Percentiles rank a stretch among this genome's conserved stretches.
Conservation (phyloP, 1,284 basidiomycete genomes). For the Schizophyllum amplum region DNA sequence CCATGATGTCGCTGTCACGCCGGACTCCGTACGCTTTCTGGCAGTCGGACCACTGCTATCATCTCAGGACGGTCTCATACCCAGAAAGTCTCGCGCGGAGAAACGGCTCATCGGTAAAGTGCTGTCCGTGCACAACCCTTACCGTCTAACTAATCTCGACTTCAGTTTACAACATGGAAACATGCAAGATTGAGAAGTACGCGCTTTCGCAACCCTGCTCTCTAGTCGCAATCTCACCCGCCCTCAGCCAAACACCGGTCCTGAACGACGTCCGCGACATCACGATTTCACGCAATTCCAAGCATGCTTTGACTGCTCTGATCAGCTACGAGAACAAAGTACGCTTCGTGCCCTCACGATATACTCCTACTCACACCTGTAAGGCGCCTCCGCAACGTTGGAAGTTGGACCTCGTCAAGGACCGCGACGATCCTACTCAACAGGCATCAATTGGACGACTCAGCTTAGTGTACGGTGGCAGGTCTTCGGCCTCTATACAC, state of each 20-base stretch:
- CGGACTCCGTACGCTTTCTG: slow-evolving; percentile 55
- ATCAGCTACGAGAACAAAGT: slow-evolving; percentile 72
- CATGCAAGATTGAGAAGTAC: slow-evolving; percentile 58
- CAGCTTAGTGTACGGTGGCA: slow-evolving; percentile 29
- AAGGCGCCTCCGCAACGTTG: slow-evolving; percentile 76
- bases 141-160: slow-evolving; percentile 2
- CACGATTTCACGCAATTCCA: slow-evolving; percentile 42
- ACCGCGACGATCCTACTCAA: slow-evolving; percentile 28
- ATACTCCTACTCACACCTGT: slow-evolving; percentile 7
- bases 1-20: slow-evolving; percentile 67
- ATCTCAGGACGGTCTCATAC: slow-evolving; percentile 56
- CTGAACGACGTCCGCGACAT: slow-evolving; percentile 72
- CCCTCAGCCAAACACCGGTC: slow-evolving; percentile 62
- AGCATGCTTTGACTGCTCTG: slow-evolving; percentile 51
- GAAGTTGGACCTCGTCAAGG: slow-evolving; percentile 61
- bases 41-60: slow-evolving; percentile 63
- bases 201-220: slow-evolving; percentile 12
- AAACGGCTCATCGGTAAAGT: slow-evolving; percentile 66
- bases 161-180: slow-evolving; percentile 65
- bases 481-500: not conserved
- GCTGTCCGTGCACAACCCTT: not conserved
- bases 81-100: slow-evolving; percentile 66
- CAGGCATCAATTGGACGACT: slow-evolving; percentile 33
- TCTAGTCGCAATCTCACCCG: not conserved
- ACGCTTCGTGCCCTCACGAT: not conserved